Base-by-base conservation (phyloP, 2,329 filamentous ascomycete species). In the Nigrograna mackinnonii region DNA sequence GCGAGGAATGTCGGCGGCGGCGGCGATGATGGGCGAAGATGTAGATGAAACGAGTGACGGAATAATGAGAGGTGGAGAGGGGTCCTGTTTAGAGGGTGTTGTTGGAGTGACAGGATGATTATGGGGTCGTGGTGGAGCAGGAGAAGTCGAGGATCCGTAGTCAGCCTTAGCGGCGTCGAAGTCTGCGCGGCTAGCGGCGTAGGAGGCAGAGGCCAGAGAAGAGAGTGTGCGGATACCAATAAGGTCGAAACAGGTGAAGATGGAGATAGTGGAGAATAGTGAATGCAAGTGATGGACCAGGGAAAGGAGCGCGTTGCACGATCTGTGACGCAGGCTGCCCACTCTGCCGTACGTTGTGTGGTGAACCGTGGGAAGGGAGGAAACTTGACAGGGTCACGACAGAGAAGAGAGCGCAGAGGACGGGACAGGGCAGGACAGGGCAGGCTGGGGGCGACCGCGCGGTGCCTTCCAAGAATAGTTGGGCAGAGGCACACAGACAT, bases 1-100 rank as follows among this genome's bases (percentile, higher is more conserved):
- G 43, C 21, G 37, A 12, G 14, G 33, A 37, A 19, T 7, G 28
- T 16, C n/a, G 31, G 31, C 31, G 31, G 9, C 16, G 31, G 16
- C 17, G 31, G 31, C 17, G 16, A 34, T 34, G 31, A 17, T 34
- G 31, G 31, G 12, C 12, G 31, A 12, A 11, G 31, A 13, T 46
- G 37, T 48, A 45, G 44, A 46, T 57, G 55, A 59, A 66, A 65
- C 55, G 61, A 67, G 50, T 56, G 62, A 60, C 58, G 51, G 60
- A 43, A 58, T 49, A 55, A 49, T 39, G 50, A 57, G 39, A 56
- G 54, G 50, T 39, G 49, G 52, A 17, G 20, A 50, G 52, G 50
- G 35, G 41, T 35, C 37, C 39, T 36, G 42, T 49, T 39, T 40
- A 46, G 37, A 41, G 46, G 42, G 41, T 52, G 49, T 47, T 49